Base-by-base conservation (phyloP, 306 rosid species). In the Calophaca sinica region DNA sequence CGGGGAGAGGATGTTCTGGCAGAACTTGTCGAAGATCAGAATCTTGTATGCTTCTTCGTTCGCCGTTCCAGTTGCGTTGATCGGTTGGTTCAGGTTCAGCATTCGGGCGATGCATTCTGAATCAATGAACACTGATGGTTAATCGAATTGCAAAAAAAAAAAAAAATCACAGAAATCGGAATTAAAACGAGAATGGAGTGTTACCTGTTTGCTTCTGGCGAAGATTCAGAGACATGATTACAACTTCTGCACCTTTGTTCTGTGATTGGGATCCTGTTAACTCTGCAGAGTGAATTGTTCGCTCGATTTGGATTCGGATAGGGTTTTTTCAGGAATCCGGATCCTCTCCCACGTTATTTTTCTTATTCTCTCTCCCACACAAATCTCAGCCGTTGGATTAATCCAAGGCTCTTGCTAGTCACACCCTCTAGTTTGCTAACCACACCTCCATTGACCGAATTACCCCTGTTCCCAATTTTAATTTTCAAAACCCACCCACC, bases 21-120 rank as follows among this genome's bases (percentile, higher is more conserved):
- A 94, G 78, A 86, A 91, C 70, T 72, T 87, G 68, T 94, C 98
- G 80, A 82, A 94, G 84, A 94, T 91, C 59, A 94, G 85, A 52
- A 94, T 90, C 96, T 91, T 94, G 81, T 94, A 94, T 0, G 90
- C 97, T 10, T 94, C 98, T 70, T 91, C 98, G 72, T 90, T 94
- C 1, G 93, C 90, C 2, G 91, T 90, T 36, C 90, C 94, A 8
- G 89, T 59, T 4, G 92, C 81, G 81, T 59, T 88, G 2, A 91
- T 78, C 3, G 97, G 96, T 62, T 91, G 98, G 72, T 94, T 94
- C 85, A 94, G 89, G 89, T 94, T 94, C 88, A 94, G 75, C 96
- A 94, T 89, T 28, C 98, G 91, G 1, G 83, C 74, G 46, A 94
- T 87, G 80, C 97, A 90, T 90, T 94, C 98, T 94, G 94, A 28